phyloP scores from a whole-genome alignment of 345 rosid genomes.

The Noccaea caerulescens region DNA sequence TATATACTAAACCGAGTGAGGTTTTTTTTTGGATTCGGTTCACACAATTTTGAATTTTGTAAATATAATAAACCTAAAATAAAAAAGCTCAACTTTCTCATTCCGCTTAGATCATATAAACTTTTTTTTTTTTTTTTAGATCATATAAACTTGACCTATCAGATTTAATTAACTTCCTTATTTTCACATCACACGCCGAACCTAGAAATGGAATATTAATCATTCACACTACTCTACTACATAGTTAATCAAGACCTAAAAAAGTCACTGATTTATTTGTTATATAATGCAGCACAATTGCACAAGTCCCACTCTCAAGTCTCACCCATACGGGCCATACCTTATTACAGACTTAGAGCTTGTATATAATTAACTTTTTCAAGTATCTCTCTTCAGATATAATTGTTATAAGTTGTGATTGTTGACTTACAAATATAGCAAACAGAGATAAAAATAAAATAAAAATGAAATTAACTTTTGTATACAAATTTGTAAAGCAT shows the following conservation, averaged over 20 bases:
- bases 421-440: background rate
- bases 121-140: too few relatives aligned
- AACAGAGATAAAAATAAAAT: background rate
- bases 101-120: background rate
- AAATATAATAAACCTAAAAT: background rate
- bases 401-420: background rate
- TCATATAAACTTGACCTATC: background rate
- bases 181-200: slow-evolving; percentile 32
- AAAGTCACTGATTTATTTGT: slow-evolving; percentile 2
- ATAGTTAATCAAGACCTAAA: slow-evolving; percentile 8
- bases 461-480: too few relatives aligned
- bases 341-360: background rate
- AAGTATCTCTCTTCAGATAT: too few relatives aligned
- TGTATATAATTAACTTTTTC: too few relatives aligned
- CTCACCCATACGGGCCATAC: slow-evolving; percentile 18
- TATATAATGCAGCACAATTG: slow-evolving; percentile 3
- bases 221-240: slow-evolving; percentile 30
- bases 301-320: slow-evolving; percentile 1
- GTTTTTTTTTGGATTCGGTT: too few relatives aligned
- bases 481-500: background rate
- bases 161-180: slow-evolving; percentile 8
- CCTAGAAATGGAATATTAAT: slow-evolving; percentile 37
- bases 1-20: too few relatives aligned
- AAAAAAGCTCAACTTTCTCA: background rate
- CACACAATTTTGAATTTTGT: too few relatives aligned